Conservation (phyloP, 2,329 filamentous ascomycete species). For the Arthrinium puccinioides region DNA sequence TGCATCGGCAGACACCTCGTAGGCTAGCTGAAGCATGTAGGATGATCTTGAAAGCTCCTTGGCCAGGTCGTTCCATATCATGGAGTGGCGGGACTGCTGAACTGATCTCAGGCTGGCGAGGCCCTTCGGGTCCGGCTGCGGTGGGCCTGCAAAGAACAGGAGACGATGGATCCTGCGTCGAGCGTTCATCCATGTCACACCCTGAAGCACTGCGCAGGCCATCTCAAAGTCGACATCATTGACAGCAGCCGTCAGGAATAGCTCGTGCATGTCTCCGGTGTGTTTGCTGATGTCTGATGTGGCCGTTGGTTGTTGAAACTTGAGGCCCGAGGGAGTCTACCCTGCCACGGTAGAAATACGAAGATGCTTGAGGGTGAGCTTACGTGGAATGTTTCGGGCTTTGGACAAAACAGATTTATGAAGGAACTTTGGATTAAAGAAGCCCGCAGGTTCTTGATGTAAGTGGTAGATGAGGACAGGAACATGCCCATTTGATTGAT, state of each 20-base stretch:
- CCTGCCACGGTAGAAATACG: too few species aligned
- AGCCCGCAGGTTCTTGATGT: too few species aligned
- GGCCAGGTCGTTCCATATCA: constrained; percentile 44
- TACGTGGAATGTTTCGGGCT: too few species aligned
- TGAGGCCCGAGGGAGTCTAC: too few species aligned
- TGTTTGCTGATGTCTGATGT: too few species aligned
- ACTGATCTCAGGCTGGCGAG: constrained; percentile 31
- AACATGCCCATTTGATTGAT: too few species aligned
- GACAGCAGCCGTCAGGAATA: constrained; percentile 50
- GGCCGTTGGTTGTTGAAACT: too few species aligned
- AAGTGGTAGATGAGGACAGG: too few species aligned
- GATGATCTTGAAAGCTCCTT: constrained; percentile 49
- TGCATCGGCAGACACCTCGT: constrained; percentile 40
- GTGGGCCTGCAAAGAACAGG: constrained; percentile 45
- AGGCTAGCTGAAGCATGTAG: constrained; percentile 48
- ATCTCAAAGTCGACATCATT: constrained; percentile 39
- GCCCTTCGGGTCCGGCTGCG: constrained; percentile 29
- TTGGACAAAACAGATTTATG: too few species aligned
- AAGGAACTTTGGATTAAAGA: too few species aligned
- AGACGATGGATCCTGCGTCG: constrained; percentile 42
- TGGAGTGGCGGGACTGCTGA: constrained; percentile 8
- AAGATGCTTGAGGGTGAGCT: too few species aligned
- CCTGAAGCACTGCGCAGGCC: constrained; percentile 46
- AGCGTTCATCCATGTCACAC: constrained; percentile 49
- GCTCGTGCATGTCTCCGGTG: constrained; percentile 56